Evolutionary conservation across 208 protist genomes (phyloP).

Genomic region (Wallacemonas collosoma): DNA sequence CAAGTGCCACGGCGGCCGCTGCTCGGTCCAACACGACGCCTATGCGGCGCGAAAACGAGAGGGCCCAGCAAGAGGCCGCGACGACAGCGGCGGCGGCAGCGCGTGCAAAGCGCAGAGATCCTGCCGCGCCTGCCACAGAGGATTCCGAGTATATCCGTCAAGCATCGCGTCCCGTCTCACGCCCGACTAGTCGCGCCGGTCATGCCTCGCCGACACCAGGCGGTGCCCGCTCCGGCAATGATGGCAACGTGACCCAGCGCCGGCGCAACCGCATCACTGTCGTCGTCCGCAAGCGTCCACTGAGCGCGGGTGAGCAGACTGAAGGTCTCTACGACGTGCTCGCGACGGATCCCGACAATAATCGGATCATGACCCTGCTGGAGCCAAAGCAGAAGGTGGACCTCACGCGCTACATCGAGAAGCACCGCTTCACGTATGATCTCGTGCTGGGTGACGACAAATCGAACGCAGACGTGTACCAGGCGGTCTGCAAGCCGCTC

Average conservation of each 20-base stretch:
- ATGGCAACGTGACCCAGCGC: conserved; percentile 30
- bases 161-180: conserved; percentile 49
- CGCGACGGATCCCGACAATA: conserved; percentile 84
- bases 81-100: conserved; percentile 23
- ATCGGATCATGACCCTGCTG: conserved; percentile 73
- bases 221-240: conserved; percentile 27
- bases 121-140: conserved; percentile 34
- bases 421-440: conserved; percentile 97
- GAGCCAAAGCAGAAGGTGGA: conserved; percentile 95
- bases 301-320: conserved; percentile 74
- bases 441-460: conserved; percentile 93
- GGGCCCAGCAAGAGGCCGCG: conserved; percentile 38
- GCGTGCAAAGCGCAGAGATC: conserved; percentile 53
- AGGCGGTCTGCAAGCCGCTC: conserved; percentile 87
- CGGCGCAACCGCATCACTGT: conserved; percentile 86
- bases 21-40: conserved; percentile 15
- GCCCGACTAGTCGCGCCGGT: conserved; percentile 63
- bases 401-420: conserved; percentile 96
- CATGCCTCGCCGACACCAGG: conserved; percentile 54
- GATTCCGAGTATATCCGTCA: conserved; percentile 23
- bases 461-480: conserved; percentile 92
- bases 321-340: conserved; percentile 91
- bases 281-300: conserved; percentile 90
- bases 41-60: conserved; percentile 15
- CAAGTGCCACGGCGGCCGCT: neutral